Evolutionary conservation across 305 asterid species (phyloP).

Genomic region (Fraxinus dipetala): DNA sequence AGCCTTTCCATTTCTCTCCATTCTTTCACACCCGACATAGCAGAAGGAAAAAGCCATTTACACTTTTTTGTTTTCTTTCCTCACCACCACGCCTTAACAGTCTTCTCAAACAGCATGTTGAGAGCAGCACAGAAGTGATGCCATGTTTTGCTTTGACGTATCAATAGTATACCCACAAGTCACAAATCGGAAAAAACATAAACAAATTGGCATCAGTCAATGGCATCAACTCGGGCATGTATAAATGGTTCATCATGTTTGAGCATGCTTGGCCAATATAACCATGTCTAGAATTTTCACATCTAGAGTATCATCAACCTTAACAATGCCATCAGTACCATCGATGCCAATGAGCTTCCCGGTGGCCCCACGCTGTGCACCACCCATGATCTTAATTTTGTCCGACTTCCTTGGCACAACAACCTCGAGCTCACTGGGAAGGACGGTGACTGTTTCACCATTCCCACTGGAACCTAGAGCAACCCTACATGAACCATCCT

Average conservation of each 20-base stretch:
- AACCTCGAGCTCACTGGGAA: slow-evolving; percentile 64
- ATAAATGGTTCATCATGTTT: slow-evolving; percentile 26
- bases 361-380: slow-evolving; percentile 76
- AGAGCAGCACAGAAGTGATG: background rate
- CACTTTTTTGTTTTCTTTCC: background rate
- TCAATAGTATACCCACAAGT: background rate
- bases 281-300: slow-evolving; percentile 79
- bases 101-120: background rate
- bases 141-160: background rate
- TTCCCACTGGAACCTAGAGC: slow-evolving; percentile 73
- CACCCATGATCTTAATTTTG: slow-evolving; percentile 85
- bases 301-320: slow-evolving; percentile 74
- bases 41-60: background rate
- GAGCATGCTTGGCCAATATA: slow-evolving; percentile 66
- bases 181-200: background rate
- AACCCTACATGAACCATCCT: slow-evolving; percentile 87
- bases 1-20: background rate
- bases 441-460: slow-evolving; percentile 60
- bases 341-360: slow-evolving; percentile 93
- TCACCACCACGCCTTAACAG: background rate
- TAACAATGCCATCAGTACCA: slow-evolving; percentile 89
- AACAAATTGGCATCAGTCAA: background rate
- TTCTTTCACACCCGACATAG: background rate
- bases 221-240: background rate
- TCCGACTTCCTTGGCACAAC: slow-evolving; percentile 76